Conservation (phyloP, 192 early-diverging fungal genomes). For the Coemansia sp. region DNA sequence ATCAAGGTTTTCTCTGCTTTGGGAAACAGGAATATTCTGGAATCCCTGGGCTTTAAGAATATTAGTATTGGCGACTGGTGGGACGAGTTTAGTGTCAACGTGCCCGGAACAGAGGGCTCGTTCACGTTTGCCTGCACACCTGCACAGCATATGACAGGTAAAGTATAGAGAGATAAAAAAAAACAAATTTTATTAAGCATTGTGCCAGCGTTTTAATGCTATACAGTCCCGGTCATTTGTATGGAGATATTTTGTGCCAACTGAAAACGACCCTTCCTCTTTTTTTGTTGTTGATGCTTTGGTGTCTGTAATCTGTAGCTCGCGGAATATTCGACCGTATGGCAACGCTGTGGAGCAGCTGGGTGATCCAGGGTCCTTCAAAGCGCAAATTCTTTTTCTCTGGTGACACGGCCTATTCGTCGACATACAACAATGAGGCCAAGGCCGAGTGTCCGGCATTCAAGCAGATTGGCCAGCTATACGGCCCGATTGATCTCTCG, state of each 20-base stretch:
- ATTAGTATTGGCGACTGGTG: slow-evolving; percentile 80
- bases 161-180: not conserved
- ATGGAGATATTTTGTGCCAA: too few species aligned
- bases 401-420: slow-evolving; percentile 81
- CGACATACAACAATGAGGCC: slow-evolving; percentile 56
- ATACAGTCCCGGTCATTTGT: too few species aligned
- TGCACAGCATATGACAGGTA: slow-evolving; percentile 58
- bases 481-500: slow-evolving; percentile 73
- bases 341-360: slow-evolving; percentile 80
- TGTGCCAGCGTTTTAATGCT: too few species aligned
- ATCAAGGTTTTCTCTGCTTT: slow-evolving; percentile 74
- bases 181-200: not conserved
- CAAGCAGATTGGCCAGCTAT: slow-evolving; percentile 74
- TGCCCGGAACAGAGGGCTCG: slow-evolving; percentile 9
- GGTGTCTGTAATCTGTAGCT: not conserved
- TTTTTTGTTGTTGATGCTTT: not conserved
- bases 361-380: slow-evolving; percentile 58
- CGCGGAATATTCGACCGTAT: slow-evolving; percentile 67
- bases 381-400: slow-evolving; percentile 45
- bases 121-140: slow-evolving; percentile 71
- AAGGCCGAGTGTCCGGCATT: slow-evolving; percentile 80
- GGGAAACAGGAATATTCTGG: slow-evolving; percentile 71
- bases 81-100: slow-evolving; percentile 56
- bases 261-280: too few species aligned
- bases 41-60: slow-evolving; percentile 56